Conservation (phyloP, 495 filamentous ascomycete species). For the Halenospora varia region DNA sequence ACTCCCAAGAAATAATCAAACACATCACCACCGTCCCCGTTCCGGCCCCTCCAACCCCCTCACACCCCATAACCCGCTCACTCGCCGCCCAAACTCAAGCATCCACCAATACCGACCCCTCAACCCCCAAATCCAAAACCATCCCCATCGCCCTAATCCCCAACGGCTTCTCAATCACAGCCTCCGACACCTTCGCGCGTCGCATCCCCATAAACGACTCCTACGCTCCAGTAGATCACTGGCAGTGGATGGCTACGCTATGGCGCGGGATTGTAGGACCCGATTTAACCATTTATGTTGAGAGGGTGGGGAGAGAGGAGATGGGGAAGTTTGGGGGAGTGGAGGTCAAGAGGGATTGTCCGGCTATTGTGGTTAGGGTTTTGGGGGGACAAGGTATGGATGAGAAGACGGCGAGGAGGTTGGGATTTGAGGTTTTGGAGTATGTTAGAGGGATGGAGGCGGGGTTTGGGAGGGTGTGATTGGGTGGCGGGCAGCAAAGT, state of each 20-base stretch:
- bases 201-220: slow-evolving; percentile 69
- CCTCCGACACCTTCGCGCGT: slow-evolving; percentile 68
- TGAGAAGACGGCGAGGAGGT: slow-evolving; percentile 62
- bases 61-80: not conserved
- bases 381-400: slow-evolving; percentile 36
- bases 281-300: slow-evolving; percentile 77
- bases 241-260: slow-evolving; percentile 96
- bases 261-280: slow-evolving; percentile 86
- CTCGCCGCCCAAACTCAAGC: not conserved
- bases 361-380: slow-evolving; percentile 53
- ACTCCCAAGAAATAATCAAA: slow-evolving; percentile 58
- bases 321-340: slow-evolving; percentile 30
- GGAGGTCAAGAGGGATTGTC: slow-evolving; percentile 21
- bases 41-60: not conserved
- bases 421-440: slow-evolving; percentile 82
- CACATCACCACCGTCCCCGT: slow-evolving; percentile 49
- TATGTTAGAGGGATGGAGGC: slow-evolving; percentile 51
- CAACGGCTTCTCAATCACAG: slow-evolving; percentile 66
- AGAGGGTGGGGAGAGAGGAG: slow-evolving; percentile 36
- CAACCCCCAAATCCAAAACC: slow-evolving; percentile 6
- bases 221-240: slow-evolving; percentile 83
- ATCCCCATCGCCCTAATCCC: slow-evolving; percentile 71
- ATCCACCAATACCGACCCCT: no score
- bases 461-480: slow-evolving; percentile 7
- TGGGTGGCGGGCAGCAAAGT: no score